Evolutionary conservation across 352 stramenopile species (phyloP), one percentile per base, ranked within the genome.

Genomic region (Aphanomyces euteiches): DNA sequence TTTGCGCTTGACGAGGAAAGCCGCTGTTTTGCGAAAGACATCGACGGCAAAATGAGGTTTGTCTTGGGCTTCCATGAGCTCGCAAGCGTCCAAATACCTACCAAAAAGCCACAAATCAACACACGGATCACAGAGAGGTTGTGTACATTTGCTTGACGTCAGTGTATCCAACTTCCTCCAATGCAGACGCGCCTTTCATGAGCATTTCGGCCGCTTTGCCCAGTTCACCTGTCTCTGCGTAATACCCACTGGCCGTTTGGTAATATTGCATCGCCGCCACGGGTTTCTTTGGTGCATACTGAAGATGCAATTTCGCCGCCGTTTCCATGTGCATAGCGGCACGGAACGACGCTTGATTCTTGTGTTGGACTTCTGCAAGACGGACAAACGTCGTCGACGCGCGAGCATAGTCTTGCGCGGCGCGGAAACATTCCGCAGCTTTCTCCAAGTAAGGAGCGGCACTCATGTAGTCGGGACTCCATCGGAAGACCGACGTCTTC

Each of bases 1-100:
- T 10, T 61, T 78, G 36, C 73, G 72, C 64, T 91, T 90, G 37
- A 87, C 79, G 37, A 92, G 58, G 57, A 90, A 93, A n/a, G 69
- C 79, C 59, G 90, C 68, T 59, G 84, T 87, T 77, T 93, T 93
- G 56, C 83, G 80, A 72, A 93, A 90, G 67, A 82, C 79, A 38
- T 93, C 86, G 17, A 93, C 79, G 0, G 86, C 86, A 57, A 93
- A 91, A 73, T 93, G 86, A 17, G 86, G 86, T 68, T 92, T 93
- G 67, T 84, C 82, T 74, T 93, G 86, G 4, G 86, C 77, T 48
- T 93, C 86, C 63, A 92, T 74, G 50, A 93, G 76, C 56, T 84
- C 82, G 73, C 86, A 93, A 5, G 86, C 86, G 19, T 76, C 75
- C 72, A 79, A 73, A 63, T 90, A 91, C 61, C 61, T 69, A 69